phyloP scores from a whole-genome alignment of 768 basidiomycete genomes.

The Naganishia vishniacii region DNA sequence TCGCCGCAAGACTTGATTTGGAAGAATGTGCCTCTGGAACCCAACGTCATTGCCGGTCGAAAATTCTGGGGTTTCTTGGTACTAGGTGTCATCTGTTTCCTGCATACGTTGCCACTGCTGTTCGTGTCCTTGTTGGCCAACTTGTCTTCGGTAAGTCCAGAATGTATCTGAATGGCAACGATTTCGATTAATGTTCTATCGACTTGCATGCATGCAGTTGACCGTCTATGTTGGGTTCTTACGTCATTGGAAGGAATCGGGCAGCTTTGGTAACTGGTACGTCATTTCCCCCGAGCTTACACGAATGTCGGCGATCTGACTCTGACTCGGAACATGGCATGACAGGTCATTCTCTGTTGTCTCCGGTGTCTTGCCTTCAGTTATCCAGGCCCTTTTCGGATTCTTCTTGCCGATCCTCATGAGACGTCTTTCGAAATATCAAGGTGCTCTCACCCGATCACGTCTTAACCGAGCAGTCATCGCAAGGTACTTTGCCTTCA shows the following conservation, averaged over 20 bases:
- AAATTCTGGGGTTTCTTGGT: constrained; percentile 69
- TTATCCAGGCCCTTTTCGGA: constrained; percentile 79
- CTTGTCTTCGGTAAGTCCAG: constrained; percentile 62
- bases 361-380: constrained; percentile 87
- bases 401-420: constrained; percentile 88
- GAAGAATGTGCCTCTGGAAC: constrained; percentile 75
- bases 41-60: constrained; percentile 63
- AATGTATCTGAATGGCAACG: no score
- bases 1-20: constrained; percentile 61
- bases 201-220: constrained; percentile 53
- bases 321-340: no score
- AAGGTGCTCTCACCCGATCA: constrained; percentile 52
- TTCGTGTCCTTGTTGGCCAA: constrained; percentile 88
- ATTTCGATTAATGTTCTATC: no score
- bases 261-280: constrained; percentile 52
- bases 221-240: constrained; percentile 67
- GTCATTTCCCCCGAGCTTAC: constrained; percentile 24
- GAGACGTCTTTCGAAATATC: constrained; percentile 70
- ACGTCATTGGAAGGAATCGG: constrained; percentile 61
- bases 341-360: constrained; percentile 68
- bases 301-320: no score
- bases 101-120: constrained; percentile 89
- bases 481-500: constrained; percentile 86
- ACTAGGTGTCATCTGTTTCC: constrained; percentile 74
- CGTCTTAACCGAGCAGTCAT: constrained; percentile 72